phyloP scores from a whole-genome alignment of 305 asterid species.

The Fraxinus latifolia region DNA sequence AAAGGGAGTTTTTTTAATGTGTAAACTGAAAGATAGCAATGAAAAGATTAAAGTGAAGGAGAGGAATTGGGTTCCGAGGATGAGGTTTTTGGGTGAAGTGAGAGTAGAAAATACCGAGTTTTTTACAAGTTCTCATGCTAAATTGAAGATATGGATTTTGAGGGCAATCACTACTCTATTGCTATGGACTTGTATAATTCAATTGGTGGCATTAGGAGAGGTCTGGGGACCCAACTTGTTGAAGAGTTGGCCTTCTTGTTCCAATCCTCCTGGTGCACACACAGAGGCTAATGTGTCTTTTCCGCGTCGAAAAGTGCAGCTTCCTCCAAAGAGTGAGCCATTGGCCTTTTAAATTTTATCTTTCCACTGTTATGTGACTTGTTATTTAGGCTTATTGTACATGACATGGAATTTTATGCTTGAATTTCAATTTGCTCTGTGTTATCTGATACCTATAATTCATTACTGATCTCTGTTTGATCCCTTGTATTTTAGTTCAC shows the following conservation, averaged over 20 bases:
- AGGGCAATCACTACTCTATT: constrained; percentile 53
- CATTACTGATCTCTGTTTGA: neutral
- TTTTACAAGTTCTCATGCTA: constrained; percentile 43
- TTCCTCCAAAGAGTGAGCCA: constrained; percentile 57
- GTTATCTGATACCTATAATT: neutral
- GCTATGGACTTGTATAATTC: constrained; percentile 70
- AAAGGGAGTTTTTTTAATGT: constrained; percentile 23
- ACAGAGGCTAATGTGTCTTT: constrained; percentile 20
- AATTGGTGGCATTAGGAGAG: constrained; percentile 62
- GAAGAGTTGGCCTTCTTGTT: constrained; percentile 71
- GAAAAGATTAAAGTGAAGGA: constrained; percentile 5
- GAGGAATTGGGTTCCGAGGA: constrained; percentile 24
- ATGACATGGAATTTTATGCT: neutral
- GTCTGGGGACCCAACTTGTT: constrained; percentile 64
- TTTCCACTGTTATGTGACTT: neutral
- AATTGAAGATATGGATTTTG: constrained; percentile 70
- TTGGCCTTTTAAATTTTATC: neutral
- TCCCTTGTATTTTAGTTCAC: neutral
- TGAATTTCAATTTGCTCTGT: neutral
- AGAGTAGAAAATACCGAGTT: constrained; percentile 24
- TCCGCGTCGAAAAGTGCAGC: constrained; percentile 25
- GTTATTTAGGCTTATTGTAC: neutral
- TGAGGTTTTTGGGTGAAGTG: constrained; percentile 29
- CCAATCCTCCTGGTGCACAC: constrained; percentile 26
- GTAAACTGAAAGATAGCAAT: constrained; percentile 25